Evolutionary conservation across 345 rosid species (phyloP).

Genomic region (Eucalyptus decipiens): DNA sequence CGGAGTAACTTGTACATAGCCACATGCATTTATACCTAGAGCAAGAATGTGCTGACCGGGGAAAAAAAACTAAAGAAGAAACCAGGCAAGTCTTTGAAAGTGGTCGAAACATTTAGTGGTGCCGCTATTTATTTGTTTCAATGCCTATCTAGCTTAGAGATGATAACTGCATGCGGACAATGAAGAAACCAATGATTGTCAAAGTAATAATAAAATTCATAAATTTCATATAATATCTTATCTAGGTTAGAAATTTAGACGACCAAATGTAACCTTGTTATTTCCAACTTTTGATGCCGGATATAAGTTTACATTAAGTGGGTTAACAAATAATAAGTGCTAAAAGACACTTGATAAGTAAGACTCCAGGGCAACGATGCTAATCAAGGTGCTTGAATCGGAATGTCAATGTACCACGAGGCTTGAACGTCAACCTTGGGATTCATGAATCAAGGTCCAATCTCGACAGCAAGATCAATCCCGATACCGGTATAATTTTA

Average conservation of each 20-base stretch:
- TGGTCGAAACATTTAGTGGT: neutral
- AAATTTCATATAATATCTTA: no score
- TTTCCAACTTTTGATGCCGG: neutral
- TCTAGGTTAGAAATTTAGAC: no score
- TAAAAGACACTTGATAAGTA: neutral
- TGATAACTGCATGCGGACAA: neutral
- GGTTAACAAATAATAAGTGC: neutral
- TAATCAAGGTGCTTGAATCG: neutral
- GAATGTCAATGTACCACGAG: neutral
- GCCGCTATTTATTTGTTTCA: neutral
- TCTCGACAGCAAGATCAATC: neutral
- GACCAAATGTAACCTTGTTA: no score
- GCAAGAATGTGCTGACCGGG: neutral
- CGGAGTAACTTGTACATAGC: neutral
- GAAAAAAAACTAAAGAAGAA: neutral
- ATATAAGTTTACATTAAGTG: neutral
- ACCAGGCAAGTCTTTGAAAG: neutral
- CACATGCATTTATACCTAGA: neutral
- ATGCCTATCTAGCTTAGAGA: neutral
- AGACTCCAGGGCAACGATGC: neutral
- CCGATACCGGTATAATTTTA: neutral
- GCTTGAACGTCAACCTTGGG: neutral
- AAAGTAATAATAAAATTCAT: neutral
- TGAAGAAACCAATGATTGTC: neutral
- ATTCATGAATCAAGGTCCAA: neutral